Base-by-base conservation (phyloP, 2,329 filamentous ascomycete genomes). In the Calonectria leucothoes region DNA sequence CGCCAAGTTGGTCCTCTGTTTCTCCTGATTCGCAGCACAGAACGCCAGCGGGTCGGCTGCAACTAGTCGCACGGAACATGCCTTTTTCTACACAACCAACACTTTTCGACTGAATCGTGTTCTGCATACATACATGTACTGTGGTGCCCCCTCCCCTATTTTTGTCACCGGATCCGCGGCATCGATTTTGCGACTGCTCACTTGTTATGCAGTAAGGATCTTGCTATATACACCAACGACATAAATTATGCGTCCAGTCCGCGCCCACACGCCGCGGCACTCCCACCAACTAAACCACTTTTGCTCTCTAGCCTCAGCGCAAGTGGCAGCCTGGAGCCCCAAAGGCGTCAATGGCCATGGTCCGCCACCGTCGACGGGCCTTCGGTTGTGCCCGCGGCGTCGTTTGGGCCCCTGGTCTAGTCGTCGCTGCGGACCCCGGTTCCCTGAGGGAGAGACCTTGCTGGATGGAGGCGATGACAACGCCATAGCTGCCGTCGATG, bases 401-500 rank as follows among this genome's bases (percentile, higher is more conserved):
- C 35, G 66, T 74, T 73, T 74, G 64, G 67, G 12, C 55, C 67
- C 70, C 71, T 66, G 69, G 66, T 42, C 63, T 68, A 59, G 66
- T 27, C 59, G n/a, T 61, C 39, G 23, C 49, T 17, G 49, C 23
- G 51, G 49, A 70, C 61, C 71, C 70, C 48, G 12, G 71, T 49
- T 65, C 61, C 49, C 49, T 51, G 61, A 35, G 33, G 17, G n/a
- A n/a, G 33, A 59, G n/a, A 39, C 33, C n/a, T 39, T 25, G 35
- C 33, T 25, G 23, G 55, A 66, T 37, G 39, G 55, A 48, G 61
- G 48, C 35, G 33, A 45, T 14, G 31, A 31, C 15, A 31, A 52
- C 33, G 61, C 35, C 51, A 48, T 45, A 23, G 49, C 49, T 66
- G 49, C 59, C 25, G 37, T 52, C 69, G 31, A 65, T 48, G 29